phyloP scores from a whole-genome alignment of 352 stramenopile species.

The Globisporangium nagaii region DNA sequence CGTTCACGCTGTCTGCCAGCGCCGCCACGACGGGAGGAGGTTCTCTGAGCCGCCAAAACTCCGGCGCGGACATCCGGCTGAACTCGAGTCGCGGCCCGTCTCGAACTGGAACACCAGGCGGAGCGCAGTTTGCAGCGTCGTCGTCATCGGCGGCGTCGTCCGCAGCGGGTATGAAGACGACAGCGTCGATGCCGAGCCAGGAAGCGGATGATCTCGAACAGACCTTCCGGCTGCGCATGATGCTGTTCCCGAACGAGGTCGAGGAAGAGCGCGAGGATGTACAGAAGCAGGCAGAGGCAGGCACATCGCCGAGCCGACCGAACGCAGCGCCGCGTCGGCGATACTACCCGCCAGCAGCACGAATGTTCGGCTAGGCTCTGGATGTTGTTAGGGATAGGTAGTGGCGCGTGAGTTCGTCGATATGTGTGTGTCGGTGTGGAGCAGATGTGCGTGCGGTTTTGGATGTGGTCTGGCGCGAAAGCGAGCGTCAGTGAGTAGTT shows the following conservation, averaged over 20 bases:
- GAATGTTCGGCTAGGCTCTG: no score
- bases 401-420: background rate
- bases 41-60: background rate
- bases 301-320: background rate
- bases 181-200: background rate
- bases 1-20: background rate
- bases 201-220: conserved; percentile 21
- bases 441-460: background rate
- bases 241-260: conserved; percentile 17
- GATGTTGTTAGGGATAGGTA: no score
- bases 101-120: background rate
- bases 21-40: no score
- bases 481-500: background rate
- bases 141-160: background rate
- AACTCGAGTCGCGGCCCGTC: background rate
- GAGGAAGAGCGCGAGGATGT: no score
- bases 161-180: background rate
- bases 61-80: background rate
- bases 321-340: background rate
- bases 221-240: conserved; percentile 26
- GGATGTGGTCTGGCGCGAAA: background rate
- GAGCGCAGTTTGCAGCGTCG: background rate
- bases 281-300: no score
- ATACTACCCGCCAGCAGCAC: background rate
- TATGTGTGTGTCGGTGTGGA: background rate